Base-by-base conservation (phyloP, 768 basidiomycete genomes). In the Trametes punicea region DNA sequence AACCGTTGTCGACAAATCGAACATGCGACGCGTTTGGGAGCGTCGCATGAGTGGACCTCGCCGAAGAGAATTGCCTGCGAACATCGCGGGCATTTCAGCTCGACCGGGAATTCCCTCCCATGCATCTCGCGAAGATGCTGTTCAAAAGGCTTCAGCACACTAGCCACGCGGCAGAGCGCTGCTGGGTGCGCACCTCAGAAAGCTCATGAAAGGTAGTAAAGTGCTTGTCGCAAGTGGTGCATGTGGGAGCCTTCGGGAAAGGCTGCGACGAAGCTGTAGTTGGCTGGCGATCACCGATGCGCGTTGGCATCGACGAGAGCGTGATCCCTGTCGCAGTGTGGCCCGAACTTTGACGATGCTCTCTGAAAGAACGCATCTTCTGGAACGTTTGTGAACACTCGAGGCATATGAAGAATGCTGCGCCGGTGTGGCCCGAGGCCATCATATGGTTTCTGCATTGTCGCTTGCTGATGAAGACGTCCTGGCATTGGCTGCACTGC, bases 381-480 rank as follows among this genome's bases (percentile, higher is more conserved):
- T 2, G n/a, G 45, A 57, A 57, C 5, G 38, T 57, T 25, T 46
- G 9, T 2, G 10, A 1, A 36, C 56, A 57, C 26, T 52, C 50
- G 7, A 46, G 18, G 38, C 56, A 57, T 15, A 52, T 47, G 44
- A 51, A 46, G 4, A 27, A 23, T 9, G 29, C 16, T n/a, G 41
- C 20, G 16, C 16, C 15, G 29, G 51, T 25, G 21, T 46, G 46
- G n/a, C n/a, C n/a, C n/a, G n/a, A n/a, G n/a, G n/a, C n/a, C n/a
- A n/a, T 25, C 4, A 16, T 8, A 20, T 50, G 45, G 0, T 16
- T n/a, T 5, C 23, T n/a, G 38, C 44, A 30, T 34, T 51, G 33
- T 2, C 5, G 21, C 50, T 57, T 51, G 50, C 56, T 57, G 6
- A n/a, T 20, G 31, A 57, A 57, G 5, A 47, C 27, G 9, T 26